Percentiles rank a stretch among this genome's conserved stretches.
phyloP scores from a whole-genome alignment of 2,329 filamentous ascomycete genomes.

The Penicillium vulpinum region DNA sequence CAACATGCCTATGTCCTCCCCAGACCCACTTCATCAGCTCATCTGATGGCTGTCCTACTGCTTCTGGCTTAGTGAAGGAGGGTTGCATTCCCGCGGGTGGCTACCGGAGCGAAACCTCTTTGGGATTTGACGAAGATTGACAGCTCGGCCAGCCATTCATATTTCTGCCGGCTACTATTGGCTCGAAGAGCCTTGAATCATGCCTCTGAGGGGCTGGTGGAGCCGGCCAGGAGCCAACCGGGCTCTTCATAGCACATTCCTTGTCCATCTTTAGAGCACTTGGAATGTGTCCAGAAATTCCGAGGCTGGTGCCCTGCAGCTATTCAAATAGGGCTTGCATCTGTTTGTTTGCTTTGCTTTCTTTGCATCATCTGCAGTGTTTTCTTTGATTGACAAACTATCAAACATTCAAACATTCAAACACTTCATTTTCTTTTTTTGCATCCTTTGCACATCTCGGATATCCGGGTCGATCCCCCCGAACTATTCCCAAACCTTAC shows the following conservation, averaged over 20 bases:
- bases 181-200: slow-evolving; percentile 21
- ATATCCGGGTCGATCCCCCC: slow-evolving; percentile 22
- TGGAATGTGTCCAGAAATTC: slow-evolving; percentile 39
- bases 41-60: slow-evolving; percentile 29
- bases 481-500: slow-evolving; percentile 19
- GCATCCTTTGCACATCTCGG: slow-evolving; percentile 25
- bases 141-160: slow-evolving; percentile 28
- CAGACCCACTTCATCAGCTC: slow-evolving; percentile 26
- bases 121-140: slow-evolving; percentile 22
- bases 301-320: slow-evolving; percentile 36
- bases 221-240: slow-evolving; percentile 20
- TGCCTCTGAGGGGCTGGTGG: slow-evolving; percentile 26
- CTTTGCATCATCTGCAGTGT: slow-evolving; percentile 45
- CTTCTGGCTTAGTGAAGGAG: slow-evolving; percentile 34
- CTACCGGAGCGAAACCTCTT: slow-evolving; percentile 25
- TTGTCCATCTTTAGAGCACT: slow-evolving; percentile 31
- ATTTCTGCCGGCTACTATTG: slow-evolving; percentile 25
- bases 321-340: slow-evolving; percentile 41
- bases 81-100: slow-evolving; percentile 41
- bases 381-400: slow-evolving; percentile 39
- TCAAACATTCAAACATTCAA: slow-evolving; percentile 33
- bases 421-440: slow-evolving; percentile 19
- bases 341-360: slow-evolving; percentile 47
- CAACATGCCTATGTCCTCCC: slow-evolving; percentile 12
- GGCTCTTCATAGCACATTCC: slow-evolving; percentile 34